Base-by-base conservation (phyloP, 2,329 filamentous ascomycete genomes). In the Microsporum ferrugineum region DNA sequence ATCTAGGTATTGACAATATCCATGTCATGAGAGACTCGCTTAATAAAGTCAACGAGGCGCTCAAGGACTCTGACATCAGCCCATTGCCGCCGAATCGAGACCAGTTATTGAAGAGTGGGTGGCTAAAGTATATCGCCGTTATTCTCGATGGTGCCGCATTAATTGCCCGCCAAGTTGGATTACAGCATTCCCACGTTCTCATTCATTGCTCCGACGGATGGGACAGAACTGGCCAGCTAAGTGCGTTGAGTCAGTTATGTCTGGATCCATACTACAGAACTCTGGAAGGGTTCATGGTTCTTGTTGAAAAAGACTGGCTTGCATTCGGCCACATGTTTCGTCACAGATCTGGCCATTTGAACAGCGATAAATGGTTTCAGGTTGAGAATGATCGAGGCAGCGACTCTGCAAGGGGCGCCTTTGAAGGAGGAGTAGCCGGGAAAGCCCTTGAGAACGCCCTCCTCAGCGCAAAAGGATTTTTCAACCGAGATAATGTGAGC, bases 131-230 rank as follows among this genome's bases (percentile, higher is more conserved):
- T 70, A 95, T 96, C 61, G 82, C 84, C 27, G 85, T 86, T 33
- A 84, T 99, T 53, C 78, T 99, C 14, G 88, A 94, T 63, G 94
- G 94, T 0, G 87, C 91, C 4, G 84, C 86, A 57, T 79, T 95
- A 61, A 95, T 97, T 67, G 88, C 91, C 34, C 82, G 88, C 36
- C 89, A 94, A 68, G 86, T 99, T 38, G 94, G 91, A 34, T 86
- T 97, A 62, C 88, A 90, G 66, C 92, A 96, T 70, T 96, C 91
- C 1, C 91, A 99, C 71, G 92, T 95, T 8, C 78, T 99, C 53
- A 96, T 99, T 57, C 94, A 99, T 74, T 99, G 94, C 75, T 97
- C 94, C 1, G 94, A 99, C 74, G 94, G 94, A 2, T 99, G 94
- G 94, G 94, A 99, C 75, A 87, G 94, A 58, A 99, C 94, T 5